These are phyloP conservation scores for Alternaria sp. DNA, from an alignment of 2,329 filamentous ascomycete species.

Conservation along the genomic window DNA sequence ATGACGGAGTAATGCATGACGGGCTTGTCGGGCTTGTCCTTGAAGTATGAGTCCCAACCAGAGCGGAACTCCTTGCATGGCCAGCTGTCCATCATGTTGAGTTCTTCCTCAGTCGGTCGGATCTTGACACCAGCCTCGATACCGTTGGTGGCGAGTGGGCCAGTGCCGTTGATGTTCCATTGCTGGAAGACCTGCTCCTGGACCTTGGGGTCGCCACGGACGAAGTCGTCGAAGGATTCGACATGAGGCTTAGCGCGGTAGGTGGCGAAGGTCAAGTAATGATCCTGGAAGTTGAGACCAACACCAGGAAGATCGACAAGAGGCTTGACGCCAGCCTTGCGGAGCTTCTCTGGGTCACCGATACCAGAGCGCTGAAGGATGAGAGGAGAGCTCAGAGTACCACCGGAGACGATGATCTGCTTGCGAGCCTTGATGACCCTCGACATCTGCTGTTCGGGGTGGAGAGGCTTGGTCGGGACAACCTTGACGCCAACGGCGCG, in stretches of 20 bases:
- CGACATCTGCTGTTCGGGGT: slow-evolving; percentile 58
- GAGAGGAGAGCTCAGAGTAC: slow-evolving; percentile 74
- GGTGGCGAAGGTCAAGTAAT: slow-evolving; percentile 73
- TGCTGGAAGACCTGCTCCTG: slow-evolving; percentile 78
- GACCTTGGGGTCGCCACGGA: slow-evolving; percentile 72
- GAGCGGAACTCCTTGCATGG: slow-evolving; percentile 75
- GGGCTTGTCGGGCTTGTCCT: slow-evolving; percentile 83
- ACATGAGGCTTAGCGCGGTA: slow-evolving; percentile 76
- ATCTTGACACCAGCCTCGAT: slow-evolving; percentile 83
- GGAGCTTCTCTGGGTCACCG: slow-evolving; percentile 74
- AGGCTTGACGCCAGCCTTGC: slow-evolving; percentile 70
- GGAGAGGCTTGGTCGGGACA: slow-evolving; percentile 72
- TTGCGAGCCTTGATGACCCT: slow-evolving; percentile 72
- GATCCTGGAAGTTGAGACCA: slow-evolving; percentile 78
- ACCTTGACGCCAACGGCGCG: slow-evolving; percentile 74
- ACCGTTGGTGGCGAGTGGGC: slow-evolving; percentile 77
- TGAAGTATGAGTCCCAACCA: slow-evolving; percentile 83
- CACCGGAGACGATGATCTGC: slow-evolving; percentile 75
- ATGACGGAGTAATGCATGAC: slow-evolving; percentile 86
- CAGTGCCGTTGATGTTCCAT: slow-evolving; percentile 80
- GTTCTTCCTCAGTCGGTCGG: slow-evolving; percentile 71
- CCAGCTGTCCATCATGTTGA: slow-evolving; percentile 72
- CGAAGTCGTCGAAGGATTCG: slow-evolving; percentile 82
- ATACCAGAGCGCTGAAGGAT: slow-evolving; percentile 79
- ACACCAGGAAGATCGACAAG: slow-evolving; percentile 75